Conservation (phyloP, 2,329 filamentous ascomycete genomes). For the Teratosphaeria epicoccoides region DNA sequence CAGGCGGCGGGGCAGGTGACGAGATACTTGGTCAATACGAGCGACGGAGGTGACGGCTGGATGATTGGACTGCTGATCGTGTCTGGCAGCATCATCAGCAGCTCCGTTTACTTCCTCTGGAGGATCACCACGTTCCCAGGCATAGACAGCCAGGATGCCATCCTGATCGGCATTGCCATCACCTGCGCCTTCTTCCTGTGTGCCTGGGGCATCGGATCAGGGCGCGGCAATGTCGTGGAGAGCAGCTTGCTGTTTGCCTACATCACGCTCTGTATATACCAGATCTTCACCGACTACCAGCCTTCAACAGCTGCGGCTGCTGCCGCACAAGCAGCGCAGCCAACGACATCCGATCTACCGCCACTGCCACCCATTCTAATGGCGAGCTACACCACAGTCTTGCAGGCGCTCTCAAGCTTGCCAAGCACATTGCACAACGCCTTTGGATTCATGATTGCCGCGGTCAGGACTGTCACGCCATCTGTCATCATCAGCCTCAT, state of each 20-base stretch:
- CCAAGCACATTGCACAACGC: slow-evolving; percentile 73
- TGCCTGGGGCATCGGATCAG: slow-evolving; percentile 86
- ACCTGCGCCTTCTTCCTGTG: slow-evolving; percentile 88
- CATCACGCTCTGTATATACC: slow-evolving; percentile 95
- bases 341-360: slow-evolving; percentile 74
- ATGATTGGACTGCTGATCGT: slow-evolving; percentile 83
- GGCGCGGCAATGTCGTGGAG: slow-evolving; percentile 88
- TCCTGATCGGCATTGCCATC: slow-evolving; percentile 82
- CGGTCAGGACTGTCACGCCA: slow-evolving; percentile 88
- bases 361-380: slow-evolving; percentile 96
- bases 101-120: slow-evolving; percentile 93
- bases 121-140: slow-evolving; percentile 87
- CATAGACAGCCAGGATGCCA: slow-evolving; percentile 83
- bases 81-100: slow-evolving; percentile 84
- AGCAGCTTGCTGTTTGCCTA: slow-evolving; percentile 94
- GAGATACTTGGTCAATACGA: slow-evolving; percentile 81
- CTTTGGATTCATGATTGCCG: slow-evolving; percentile 77
- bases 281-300: slow-evolving; percentile 97
- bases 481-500: slow-evolving; percentile 91
- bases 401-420: slow-evolving; percentile 73
- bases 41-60: slow-evolving; percentile 86
- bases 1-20: slow-evolving; percentile 92
- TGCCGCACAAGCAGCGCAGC: slow-evolving; percentile 29
- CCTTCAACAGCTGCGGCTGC: slow-evolving; percentile 49
- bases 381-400: slow-evolving; percentile 88